These are phyloP conservation scores for Teratosphaeria viscida DNA, from an alignment of 2,329 filamentous ascomycete species.

Conservation along the genomic window DNA sequence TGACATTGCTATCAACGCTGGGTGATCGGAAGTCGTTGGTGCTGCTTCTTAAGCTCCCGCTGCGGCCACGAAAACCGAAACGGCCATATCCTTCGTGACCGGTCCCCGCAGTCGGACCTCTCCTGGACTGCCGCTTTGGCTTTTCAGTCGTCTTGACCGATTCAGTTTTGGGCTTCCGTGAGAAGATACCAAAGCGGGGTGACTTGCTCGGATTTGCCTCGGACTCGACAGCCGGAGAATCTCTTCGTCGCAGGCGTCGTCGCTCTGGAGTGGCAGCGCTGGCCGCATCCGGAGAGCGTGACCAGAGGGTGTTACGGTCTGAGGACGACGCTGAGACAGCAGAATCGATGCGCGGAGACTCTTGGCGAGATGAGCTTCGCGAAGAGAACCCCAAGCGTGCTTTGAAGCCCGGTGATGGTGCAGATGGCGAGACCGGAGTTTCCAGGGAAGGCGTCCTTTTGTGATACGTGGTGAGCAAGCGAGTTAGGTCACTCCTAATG, in stretches of 20 bases:
- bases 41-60: slow-evolving; percentile 47
- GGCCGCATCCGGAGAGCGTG: slow-evolving; percentile 8
- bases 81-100: slow-evolving; percentile 80
- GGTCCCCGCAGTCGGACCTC: slow-evolving; percentile 82
- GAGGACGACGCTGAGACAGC: slow-evolving; percentile 21
- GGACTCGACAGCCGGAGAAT: slow-evolving; percentile 31
- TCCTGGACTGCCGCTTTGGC: slow-evolving; percentile 50
- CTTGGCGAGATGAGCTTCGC: slow-evolving; percentile 21
- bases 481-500: slow-evolving; percentile 46
- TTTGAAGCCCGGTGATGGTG: slow-evolving; percentile 27
- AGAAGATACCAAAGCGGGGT: slow-evolving; percentile 67
- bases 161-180: slow-evolving; percentile 55
- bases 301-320: slow-evolving; percentile 10
- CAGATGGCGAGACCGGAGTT: slow-evolving; percentile 24
- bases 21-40: slow-evolving; percentile 35
- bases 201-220: slow-evolving; percentile 52
- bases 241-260: slow-evolving; percentile 17
- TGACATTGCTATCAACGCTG: slow-evolving; percentile 31
- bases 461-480: slow-evolving; percentile 38
- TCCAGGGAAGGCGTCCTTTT: slow-evolving; percentile 42
- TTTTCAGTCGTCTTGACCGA: slow-evolving; percentile 44
- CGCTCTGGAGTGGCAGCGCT: slow-evolving; percentile 1
- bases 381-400: slow-evolving; percentile 28
- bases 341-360: slow-evolving; percentile 23
- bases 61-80: slow-evolving; percentile 54